A percentile compares a stretch with the other conserved stretches of the same genome.
Conservation (phyloP, 2,329 filamentous ascomycete genomes). For the Paecilomyces formosus region DNA sequence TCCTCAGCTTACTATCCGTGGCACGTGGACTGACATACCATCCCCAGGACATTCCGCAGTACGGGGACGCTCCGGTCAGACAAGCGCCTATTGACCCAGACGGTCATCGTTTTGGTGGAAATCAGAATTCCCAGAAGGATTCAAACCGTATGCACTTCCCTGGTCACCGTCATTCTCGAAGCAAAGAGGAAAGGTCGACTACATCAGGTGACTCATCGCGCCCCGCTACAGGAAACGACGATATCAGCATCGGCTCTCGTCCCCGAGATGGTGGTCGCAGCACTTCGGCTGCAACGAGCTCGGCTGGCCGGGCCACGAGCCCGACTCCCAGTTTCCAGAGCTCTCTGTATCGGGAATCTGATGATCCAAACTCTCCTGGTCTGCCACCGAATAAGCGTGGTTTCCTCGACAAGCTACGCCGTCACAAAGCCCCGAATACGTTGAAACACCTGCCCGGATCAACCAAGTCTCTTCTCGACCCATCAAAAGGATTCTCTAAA, state of each 20-base stretch:
- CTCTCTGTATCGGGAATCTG: conserved; percentile 38
- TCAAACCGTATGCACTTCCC: conserved; percentile 38
- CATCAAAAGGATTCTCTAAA: conserved; percentile 16
- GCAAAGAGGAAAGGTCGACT: conserved; percentile 50
- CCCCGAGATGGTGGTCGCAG: conserved; percentile 42
- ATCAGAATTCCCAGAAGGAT: conserved; percentile 45
- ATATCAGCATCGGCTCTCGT: conserved; percentile 51
- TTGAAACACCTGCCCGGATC: conserved; percentile 23
- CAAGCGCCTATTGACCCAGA: conserved; percentile 62
- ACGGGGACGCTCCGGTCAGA: conserved; percentile 70
- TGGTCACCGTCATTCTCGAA: conserved; percentile 28
- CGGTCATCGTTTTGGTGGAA: conserved; percentile 54
- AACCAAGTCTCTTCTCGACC: conserved; percentile 20
- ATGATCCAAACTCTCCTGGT: conserved; percentile 30
- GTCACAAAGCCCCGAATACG: conserved; percentile 36
- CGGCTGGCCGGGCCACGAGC: conserved; percentile 61
- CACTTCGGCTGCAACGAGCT: conserved; percentile 42
- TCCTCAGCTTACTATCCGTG: neutral
- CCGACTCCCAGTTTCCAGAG: conserved; percentile 72
- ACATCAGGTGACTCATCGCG: conserved; percentile 49
- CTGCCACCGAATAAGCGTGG: conserved; percentile 36
- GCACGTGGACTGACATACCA: neutral
- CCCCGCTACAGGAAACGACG: conserved; percentile 69
- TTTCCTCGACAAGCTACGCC: conserved; percentile 47
- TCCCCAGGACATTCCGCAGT: conserved; percentile 62